Evolutionary conservation across 148 eudicot genomes (phyloP).

Genomic region (Polygonum maritimum): DNA sequence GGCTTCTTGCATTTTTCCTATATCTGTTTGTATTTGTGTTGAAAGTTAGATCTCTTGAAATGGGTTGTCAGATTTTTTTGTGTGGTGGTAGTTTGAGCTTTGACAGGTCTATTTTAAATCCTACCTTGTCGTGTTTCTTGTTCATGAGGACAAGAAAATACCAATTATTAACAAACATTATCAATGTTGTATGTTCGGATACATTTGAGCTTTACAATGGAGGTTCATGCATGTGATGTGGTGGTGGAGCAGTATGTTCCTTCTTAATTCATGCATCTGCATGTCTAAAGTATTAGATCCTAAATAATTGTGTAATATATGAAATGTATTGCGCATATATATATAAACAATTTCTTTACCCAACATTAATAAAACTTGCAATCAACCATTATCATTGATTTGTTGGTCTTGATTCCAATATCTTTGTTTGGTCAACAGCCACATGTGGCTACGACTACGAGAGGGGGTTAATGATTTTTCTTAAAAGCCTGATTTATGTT

Average conservation of each 20-base stretch:
- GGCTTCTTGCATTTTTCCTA: no score
- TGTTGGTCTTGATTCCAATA: conserved; percentile 6
- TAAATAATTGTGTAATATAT: not conserved
- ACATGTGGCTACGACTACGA: not conserved
- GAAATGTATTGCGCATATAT: not conserved
- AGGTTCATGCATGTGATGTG: conserved; percentile 6
- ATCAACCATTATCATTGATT: not conserved
- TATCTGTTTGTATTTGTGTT: not conserved
- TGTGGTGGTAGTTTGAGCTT: not conserved
- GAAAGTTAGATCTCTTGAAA: not conserved
- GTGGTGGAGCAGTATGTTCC: not conserved
- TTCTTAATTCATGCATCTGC: not conserved
- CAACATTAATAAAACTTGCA: not conserved
- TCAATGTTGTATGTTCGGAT: not conserved
- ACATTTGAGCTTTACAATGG: conserved; percentile 4
- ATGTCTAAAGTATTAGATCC: not conserved
- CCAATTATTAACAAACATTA: not conserved
- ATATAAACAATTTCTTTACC: not conserved
- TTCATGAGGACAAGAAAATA: not conserved
- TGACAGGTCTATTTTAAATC: not conserved
- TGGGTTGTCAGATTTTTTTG: not conserved
- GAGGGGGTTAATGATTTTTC: not conserved
- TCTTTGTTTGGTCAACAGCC: conserved; percentile 1
- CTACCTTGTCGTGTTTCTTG: not conserved
- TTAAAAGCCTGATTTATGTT: not conserved